Conservation (phyloP, 2,329 filamentous ascomycete species). For the Incumbomyces delicatus region DNA sequence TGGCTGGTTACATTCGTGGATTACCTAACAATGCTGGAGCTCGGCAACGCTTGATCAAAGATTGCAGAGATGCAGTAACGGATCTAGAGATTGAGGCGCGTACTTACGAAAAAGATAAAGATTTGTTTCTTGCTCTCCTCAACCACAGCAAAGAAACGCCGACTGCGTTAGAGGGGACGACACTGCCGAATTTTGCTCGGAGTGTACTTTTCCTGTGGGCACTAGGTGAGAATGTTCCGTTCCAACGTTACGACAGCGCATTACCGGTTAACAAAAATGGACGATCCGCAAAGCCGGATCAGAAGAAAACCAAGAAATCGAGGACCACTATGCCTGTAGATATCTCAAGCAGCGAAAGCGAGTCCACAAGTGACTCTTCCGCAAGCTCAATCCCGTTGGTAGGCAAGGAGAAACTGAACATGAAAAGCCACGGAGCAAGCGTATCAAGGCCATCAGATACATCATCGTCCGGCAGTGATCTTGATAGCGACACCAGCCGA, state of each 20-base stretch:
- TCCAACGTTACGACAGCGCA: background rate
- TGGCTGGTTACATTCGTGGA: constrained; percentile 69
- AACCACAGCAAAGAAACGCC: constrained; percentile 16
- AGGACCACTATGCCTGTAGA: constrained; percentile 18
- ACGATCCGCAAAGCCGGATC: background rate
- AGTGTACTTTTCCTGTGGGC: constrained; percentile 9
- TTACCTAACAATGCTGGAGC: constrained; percentile 62
- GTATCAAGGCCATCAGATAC: background rate
- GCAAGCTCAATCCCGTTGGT: constrained; percentile 2
- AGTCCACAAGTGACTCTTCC: constrained; percentile 19
- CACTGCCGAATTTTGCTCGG: constrained; percentile 11
- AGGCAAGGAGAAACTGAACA: background rate
- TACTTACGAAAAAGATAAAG: constrained; percentile 3
- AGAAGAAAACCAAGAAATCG: constrained; percentile 32
- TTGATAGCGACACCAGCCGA: constrained; percentile 25
- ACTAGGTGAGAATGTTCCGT: constrained; percentile 16
- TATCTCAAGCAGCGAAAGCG: constrained; percentile 33
- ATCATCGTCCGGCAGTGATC: constrained; percentile 13
- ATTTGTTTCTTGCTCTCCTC: constrained; percentile 7
- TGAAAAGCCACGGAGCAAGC: constrained; percentile 10
- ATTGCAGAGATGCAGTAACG: constrained; percentile 53
- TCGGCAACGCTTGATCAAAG: constrained; percentile 53
- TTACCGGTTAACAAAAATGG: background rate
- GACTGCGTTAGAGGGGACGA: too few species aligned
- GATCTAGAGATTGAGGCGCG: constrained; percentile 42